Evolutionary conservation across 2,329 filamentous ascomycete genomes (phyloP), one percentile per base, ranked within the genome.

Genomic region (Fusarium fujikuroi): DNA sequence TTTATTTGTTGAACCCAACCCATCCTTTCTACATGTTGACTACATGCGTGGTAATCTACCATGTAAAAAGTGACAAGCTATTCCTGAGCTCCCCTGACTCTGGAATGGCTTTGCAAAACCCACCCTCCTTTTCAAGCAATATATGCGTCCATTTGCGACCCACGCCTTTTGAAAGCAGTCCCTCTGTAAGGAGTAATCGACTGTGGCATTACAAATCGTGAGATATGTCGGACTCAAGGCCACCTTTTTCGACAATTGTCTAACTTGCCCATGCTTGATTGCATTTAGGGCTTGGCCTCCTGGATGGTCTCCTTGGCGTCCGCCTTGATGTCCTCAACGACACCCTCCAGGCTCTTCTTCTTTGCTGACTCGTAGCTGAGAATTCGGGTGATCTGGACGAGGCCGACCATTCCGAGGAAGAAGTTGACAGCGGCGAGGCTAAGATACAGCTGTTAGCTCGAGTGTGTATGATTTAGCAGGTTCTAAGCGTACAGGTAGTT

Each of bases 361-460:
- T 91, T 83, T 69, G 87, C 88, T 74, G 86, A 83, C 77, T 92
- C 87, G 82, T 91, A 92, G 78, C 89, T 63, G 76, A 90, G 83
- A 80, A 98, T 98, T 78, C 96, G 92, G 75, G 85, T 85, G 75
- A 94, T 88, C 87, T 99, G 96, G 75, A 94, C 88, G 66, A 93
- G 85, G 78, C 96, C 96, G 72, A 98, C 95, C 75, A 92, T 85
- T 79, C 93, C 95, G 78, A 99, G 92, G 89, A 98, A 97, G 90
- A 98, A 98, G 90, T 99, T 99, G 81, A 98, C 96, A 62, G 95
- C 91, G 70, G 96, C 96, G 67, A 99, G 91, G 70, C 92, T 95
- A 70, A 16, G 57, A 42, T 30, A 28, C 9, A n/a, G 15, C 61
- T 36, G 58, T 66, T 49, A 64, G 67, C n/a, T 49, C 40, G 42